phyloP scores from a whole-genome alignment of 163 green algal species.

The Chloromonas sp. region DNA sequence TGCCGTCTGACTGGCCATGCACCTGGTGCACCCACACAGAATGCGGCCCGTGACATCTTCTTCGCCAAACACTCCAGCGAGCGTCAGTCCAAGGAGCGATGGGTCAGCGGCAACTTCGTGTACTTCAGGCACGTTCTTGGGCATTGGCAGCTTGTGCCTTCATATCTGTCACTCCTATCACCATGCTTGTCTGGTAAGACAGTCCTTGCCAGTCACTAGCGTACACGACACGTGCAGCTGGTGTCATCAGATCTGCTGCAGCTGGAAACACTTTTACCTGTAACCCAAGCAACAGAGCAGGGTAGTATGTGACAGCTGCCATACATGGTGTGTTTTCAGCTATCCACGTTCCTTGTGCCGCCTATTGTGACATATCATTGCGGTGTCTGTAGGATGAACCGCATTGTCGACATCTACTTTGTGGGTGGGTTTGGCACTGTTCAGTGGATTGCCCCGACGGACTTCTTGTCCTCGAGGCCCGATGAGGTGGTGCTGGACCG shows the following conservation, averaged over 20 bases:
- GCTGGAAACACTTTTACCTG: no score
- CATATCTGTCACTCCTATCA: no score
- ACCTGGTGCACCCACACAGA: slow-evolving; percentile 20
- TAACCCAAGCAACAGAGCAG: no score
- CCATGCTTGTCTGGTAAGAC: no score
- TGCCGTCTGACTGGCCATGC: no score
- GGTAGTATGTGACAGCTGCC: no score
- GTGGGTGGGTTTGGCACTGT: slow-evolving; percentile 96
- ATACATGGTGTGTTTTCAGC: not conserved
- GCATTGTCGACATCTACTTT: slow-evolving; percentile 97
- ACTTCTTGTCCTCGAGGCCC: slow-evolving; percentile 43
- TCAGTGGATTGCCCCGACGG: slow-evolving; percentile 47
- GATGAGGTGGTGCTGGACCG: slow-evolving; percentile 67
- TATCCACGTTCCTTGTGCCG: not conserved
- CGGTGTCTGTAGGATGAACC: not conserved
- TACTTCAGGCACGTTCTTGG: slow-evolving; percentile 58
- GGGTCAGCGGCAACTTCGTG: slow-evolving; percentile 72
- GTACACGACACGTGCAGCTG: no score
- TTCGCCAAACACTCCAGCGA: slow-evolving; percentile 57
- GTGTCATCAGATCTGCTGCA: no score
- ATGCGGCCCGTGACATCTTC: slow-evolving; percentile 54
- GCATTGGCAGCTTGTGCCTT: no score
- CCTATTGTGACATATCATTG: not conserved
- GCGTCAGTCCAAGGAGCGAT: slow-evolving; percentile 46
- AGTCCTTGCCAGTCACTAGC: no score